Evolutionary conservation across 2,329 filamentous ascomycete species (phyloP).

Genomic region (Pseudogymnoascus sp.): DNA sequence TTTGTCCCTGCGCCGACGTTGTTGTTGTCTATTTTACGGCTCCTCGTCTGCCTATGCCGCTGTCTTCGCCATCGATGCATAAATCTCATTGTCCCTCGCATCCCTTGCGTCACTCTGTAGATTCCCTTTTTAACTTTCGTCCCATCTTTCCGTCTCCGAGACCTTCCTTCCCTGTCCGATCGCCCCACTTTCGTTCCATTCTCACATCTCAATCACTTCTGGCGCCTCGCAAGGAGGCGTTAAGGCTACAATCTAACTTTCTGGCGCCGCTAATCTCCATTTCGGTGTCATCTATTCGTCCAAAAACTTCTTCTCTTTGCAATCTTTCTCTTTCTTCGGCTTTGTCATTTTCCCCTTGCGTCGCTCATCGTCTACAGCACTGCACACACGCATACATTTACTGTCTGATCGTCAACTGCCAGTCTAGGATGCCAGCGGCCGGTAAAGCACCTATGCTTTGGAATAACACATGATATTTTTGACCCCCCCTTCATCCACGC

Average conservation of each 20-base stretch:
- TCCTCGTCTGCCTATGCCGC: slow-evolving; percentile 5
- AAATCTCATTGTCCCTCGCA: background rate
- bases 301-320: background rate
- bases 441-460: background rate
- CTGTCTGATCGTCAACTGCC: slow-evolving; percentile 1
- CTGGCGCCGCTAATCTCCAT: background rate
- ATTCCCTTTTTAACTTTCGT: slow-evolving; percentile 6
- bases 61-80: slow-evolving; percentile 4
- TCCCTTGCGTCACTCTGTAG: slow-evolving; percentile 6
- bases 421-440: background rate
- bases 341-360: background rate
- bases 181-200: slow-evolving; percentile 8
- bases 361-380: background rate
- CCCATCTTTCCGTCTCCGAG: slow-evolving; percentile 1
- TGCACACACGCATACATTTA: background rate
- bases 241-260: background rate
- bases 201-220: slow-evolving; percentile 2
- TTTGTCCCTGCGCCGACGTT: background rate
- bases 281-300: background rate
- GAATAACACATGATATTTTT: slow-evolving; percentile 8
- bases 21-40: slow-evolving; percentile 4
- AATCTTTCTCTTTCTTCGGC: background rate
- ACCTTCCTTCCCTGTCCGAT: slow-evolving; percentile 1
- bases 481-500: background rate
- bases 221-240: background rate